These are phyloP conservation scores for Vitis cinerea DNA, from an alignment of 164 flowering plant species.

Conservation along the genomic window DNA sequence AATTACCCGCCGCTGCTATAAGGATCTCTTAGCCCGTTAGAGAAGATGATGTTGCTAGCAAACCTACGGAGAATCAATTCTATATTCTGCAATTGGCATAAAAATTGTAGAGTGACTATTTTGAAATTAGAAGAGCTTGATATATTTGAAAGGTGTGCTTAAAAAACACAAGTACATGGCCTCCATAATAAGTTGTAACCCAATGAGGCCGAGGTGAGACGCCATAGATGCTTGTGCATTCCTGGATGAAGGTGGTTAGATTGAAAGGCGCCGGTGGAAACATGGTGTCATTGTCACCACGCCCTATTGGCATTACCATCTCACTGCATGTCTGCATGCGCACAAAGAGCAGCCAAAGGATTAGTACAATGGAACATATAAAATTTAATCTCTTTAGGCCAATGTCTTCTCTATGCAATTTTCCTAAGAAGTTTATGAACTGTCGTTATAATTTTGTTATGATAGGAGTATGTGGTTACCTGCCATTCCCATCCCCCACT, in stretches of 20 bases:
- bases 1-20: slow-evolving; percentile 72
- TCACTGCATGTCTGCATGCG: slow-evolving; percentile 53
- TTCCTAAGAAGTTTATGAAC: no score
- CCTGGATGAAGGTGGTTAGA: slow-evolving; percentile 18
- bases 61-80: slow-evolving; percentile 44
- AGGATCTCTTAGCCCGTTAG: slow-evolving; percentile 77
- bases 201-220: slow-evolving; percentile 67
- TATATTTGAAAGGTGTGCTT: background rate
- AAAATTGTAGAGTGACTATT: background rate
- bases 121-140: background rate
- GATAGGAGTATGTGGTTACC: slow-evolving; percentile 14
- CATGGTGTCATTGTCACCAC: slow-evolving; percentile 44
- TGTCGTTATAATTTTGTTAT: background rate
- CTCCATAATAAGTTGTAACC: slow-evolving; percentile 65
- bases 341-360: background rate
- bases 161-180: slow-evolving; percentile 36
- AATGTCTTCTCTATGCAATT: no score
- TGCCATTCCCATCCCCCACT: slow-evolving; percentile 42
- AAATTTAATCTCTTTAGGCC: no score
- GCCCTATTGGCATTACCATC: slow-evolving; percentile 56
- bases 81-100: slow-evolving; percentile 39
- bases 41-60: slow-evolving; percentile 80
- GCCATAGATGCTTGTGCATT: slow-evolving; percentile 33
- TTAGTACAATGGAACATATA: background rate
- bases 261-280: slow-evolving; percentile 38